Base-by-base conservation (phyloP, 2,329 filamentous ascomycete genomes). In the Clarireedia homoeocarpa region DNA sequence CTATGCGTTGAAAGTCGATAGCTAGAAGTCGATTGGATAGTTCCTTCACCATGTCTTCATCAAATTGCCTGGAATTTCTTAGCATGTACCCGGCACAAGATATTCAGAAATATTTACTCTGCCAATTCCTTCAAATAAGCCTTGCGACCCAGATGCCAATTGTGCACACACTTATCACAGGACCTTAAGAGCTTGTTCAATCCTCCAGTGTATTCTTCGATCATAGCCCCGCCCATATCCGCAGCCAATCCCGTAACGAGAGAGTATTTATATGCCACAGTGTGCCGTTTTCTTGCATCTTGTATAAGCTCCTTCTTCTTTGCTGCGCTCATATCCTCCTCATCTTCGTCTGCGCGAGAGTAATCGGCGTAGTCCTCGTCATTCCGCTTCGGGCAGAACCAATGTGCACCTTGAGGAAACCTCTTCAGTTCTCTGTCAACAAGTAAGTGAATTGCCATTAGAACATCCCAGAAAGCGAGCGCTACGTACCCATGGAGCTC, bases 91-190 rank as follows among this genome's bases (percentile, higher is more conserved):
- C 27, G 14, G 27, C 24, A 23, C 5, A 30, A 4, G 26, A 39
- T 9, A n/a, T 20, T 34, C 64, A 14, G 30, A 47, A 65, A 60
- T 26, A 71, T 75, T 64, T 74, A 83, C 77, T 84, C 80, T 63
- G 80, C 76, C 54, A 90, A 74, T 48, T 80, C 75, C 58, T 83
- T 80, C 34, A 88, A 72, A 60, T 87, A 80, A 55, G 75, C 73
- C 58, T 80, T 80, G 59, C 88, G 84, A 30, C 78, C 79, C 66
- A 82, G 83, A 69, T 91, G 88, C 79, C 88, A 91, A 63, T 84
- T 84, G 59, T 83, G 77, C 51, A 88, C 84, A 67, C 88, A 91
- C 51, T 80, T 76, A 53, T 89, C 81, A 70, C 88, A 91, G 56
- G 72, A 75, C 56, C 76, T 80, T 24, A 91, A 74, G 40, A 79